Evolutionary conservation across 371 early-diverging fungal genomes (phyloP).

Genomic region (Actinomortierella wolfii): DNA sequence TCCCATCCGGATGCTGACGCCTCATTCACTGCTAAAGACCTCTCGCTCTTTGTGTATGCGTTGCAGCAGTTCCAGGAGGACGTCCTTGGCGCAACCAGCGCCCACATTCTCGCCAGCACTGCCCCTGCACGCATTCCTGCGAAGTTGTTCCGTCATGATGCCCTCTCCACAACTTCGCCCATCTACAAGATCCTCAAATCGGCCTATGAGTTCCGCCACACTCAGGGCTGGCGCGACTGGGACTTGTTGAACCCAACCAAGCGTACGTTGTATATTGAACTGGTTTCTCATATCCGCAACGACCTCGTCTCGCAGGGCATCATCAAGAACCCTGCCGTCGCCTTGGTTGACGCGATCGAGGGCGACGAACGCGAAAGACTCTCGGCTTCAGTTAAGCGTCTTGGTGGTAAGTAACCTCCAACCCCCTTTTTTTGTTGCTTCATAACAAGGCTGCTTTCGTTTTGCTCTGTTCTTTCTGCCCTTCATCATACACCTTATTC

Average conservation of each 20-base stretch:
- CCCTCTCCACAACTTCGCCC: slow-evolving; percentile 43
- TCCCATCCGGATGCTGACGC: slow-evolving; percentile 45
- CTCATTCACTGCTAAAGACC: slow-evolving; percentile 54
- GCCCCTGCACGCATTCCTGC: slow-evolving; percentile 61
- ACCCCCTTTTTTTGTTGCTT: too few species aligned
- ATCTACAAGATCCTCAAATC: slow-evolving; percentile 56
- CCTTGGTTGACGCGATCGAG: slow-evolving; percentile 53
- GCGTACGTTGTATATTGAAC: slow-evolving; percentile 49
- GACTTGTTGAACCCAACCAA: slow-evolving; percentile 56
- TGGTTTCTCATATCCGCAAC: slow-evolving; percentile 54
- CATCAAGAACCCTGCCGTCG: slow-evolving; percentile 53
- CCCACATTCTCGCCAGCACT: slow-evolving; percentile 12
- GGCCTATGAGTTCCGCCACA: slow-evolving; percentile 57
- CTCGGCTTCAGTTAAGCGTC: slow-evolving; percentile 39
- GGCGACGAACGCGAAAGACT: slow-evolving; percentile 51
- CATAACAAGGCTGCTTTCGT: too few species aligned
- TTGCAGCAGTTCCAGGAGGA: slow-evolving; percentile 73
- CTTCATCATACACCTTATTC: too few species aligned
- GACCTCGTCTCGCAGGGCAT: slow-evolving; percentile 41
- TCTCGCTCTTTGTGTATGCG: slow-evolving; percentile 57
- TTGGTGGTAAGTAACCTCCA: slow-evolving; percentile 52
- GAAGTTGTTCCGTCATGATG: slow-evolving; percentile 59
- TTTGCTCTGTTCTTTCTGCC: too few species aligned
- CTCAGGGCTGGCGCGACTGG: slow-evolving; percentile 57
- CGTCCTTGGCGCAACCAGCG: slow-evolving; percentile 51